Evolutionary conservation across 2,329 filamentous ascomycete species (phyloP), one percentile per base, ranked within the genome.

Genomic region (Monilinia aucupariae): DNA sequence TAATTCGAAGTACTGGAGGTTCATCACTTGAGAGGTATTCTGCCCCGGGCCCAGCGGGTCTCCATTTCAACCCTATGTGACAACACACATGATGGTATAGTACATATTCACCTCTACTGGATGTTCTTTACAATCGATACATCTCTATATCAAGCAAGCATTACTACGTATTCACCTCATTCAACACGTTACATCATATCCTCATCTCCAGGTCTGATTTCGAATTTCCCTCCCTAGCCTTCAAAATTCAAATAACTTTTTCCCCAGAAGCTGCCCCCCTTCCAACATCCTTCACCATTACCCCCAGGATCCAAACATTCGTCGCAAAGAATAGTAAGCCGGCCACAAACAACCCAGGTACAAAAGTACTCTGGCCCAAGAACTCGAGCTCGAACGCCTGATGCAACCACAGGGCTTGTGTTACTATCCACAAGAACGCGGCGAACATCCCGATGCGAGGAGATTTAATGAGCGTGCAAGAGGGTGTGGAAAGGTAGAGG

Each of bases 261-360:
- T 45, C 34, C 17, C 10, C 27, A 34, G 27, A 20, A 3, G 48
- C 32, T 7, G 34, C 39, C 15, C 61, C 61, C 9, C 50, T 20
- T 39, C 71, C 72, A 60, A 73, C 80, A 75, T 97, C 94, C 2
- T 74, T 74, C 8, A 97, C 82, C 50, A 97, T 86, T 53, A 96
- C 79, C 0, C 90, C 90, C 47, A 99, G 74, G 61, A 97, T 90
- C 86, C 91, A 96, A 69, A 86, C 87, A 74, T 99, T 97, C 20
- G 92, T 83, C 1, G 85, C 74, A 73, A 97, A 97, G 77, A 99
- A 97, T 0, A 78, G 77, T 17, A 96, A 75, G 0, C 90, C 88
- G 0, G 91, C 81, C 0, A 83, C 67, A 85, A 91, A 97, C 1
- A 99, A 78, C 0, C 92, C 92, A 0, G 92, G 92, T 12, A 91